Percentiles rank a stretch among this genome's conserved stretches.
phyloP scores from a whole-genome alignment of 805 yeast species.

The Teunomyces pallodes region DNA sequence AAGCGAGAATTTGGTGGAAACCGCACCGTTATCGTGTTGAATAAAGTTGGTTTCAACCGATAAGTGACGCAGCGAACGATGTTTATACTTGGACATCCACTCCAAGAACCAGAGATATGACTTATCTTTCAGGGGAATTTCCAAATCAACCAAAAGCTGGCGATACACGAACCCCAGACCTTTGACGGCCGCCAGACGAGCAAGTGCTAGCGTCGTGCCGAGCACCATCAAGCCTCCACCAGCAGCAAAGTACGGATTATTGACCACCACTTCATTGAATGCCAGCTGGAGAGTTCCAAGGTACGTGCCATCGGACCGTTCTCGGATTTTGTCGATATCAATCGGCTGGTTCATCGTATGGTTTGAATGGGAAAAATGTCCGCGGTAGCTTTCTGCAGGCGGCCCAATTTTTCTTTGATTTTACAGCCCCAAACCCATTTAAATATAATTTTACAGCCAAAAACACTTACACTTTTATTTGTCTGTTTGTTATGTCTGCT shows the following conservation, averaged over 20 bases:
- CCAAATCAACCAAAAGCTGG: slow-evolving; percentile 85
- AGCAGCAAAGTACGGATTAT: slow-evolving; percentile 96
- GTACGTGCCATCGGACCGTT: slow-evolving; percentile 37
- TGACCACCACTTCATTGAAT: slow-evolving; percentile 53
- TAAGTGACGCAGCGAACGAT: slow-evolving; percentile 75
- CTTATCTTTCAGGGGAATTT: slow-evolving; percentile 89
- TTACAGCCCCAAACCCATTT: background rate
- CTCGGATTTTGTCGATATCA: slow-evolving; percentile 36
- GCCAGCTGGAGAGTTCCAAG: slow-evolving; percentile 35
- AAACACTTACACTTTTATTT: background rate
- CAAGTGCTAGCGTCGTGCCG: slow-evolving; percentile 84
- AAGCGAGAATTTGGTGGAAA: slow-evolving; percentile 78
- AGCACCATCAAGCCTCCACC: slow-evolving; percentile 96
- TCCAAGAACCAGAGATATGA: slow-evolving; percentile 92
- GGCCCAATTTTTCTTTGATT: background rate
- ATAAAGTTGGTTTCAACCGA: slow-evolving; percentile 84
- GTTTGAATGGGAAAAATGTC: too few species aligned
- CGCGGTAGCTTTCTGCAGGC: background rate
- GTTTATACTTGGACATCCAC: slow-evolving; percentile 88
- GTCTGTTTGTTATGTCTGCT: background rate
- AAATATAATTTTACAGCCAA: background rate
- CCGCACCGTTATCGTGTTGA: slow-evolving; percentile 92
- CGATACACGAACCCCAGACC: slow-evolving; percentile 70
- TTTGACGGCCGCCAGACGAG: slow-evolving; percentile 64
- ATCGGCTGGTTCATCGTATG: slow-evolving; percentile 11